phyloP scores from a whole-genome alignment of 768 basidiomycete species.

The Tulasnella sp. region DNA sequence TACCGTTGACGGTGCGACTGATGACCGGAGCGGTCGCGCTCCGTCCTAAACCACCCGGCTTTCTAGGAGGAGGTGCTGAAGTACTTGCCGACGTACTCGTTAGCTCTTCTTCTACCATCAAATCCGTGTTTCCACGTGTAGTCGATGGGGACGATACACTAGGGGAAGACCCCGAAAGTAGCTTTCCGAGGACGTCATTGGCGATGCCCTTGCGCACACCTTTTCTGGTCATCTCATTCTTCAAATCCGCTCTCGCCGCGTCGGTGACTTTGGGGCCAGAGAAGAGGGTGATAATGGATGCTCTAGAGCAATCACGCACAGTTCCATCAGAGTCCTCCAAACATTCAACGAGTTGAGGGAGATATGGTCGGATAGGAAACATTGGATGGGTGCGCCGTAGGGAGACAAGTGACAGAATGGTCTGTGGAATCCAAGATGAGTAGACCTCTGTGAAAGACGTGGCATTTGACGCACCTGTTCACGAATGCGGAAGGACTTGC shows the following conservation, averaged over 20 bases:
- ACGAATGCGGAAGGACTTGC: conserved; percentile 76
- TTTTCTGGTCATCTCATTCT: conserved; percentile 81
- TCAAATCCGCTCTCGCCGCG: conserved; percentile 82
- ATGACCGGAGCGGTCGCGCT: background rate
- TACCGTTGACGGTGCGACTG: background rate
- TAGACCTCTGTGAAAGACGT: background rate
- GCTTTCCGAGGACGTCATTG: conserved; percentile 61
- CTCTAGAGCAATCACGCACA: conserved; percentile 77
- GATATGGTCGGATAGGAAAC: conserved; percentile 74
- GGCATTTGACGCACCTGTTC: conserved; percentile 62
- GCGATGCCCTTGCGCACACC: conserved; percentile 78
- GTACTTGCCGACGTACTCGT: conserved; percentile 1
- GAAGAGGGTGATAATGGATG: conserved; percentile 74
- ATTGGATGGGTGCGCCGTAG: conserved; percentile 58
- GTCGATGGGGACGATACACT: background rate
- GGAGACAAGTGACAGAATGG: conserved; percentile 57
- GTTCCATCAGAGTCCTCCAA: conserved; percentile 85
- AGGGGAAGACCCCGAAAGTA: conserved; percentile 32
- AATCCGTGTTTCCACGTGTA: background rate
- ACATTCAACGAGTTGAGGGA: conserved; percentile 65
- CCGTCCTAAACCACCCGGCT: background rate
- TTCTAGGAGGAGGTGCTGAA: background rate
- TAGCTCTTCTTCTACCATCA: background rate
- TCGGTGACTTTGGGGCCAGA: conserved; percentile 72
- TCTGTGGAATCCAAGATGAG: conserved; percentile 19